Conservation (phyloP, 129 eudicot genomes). For the Flaveria trinervia region DNA sequence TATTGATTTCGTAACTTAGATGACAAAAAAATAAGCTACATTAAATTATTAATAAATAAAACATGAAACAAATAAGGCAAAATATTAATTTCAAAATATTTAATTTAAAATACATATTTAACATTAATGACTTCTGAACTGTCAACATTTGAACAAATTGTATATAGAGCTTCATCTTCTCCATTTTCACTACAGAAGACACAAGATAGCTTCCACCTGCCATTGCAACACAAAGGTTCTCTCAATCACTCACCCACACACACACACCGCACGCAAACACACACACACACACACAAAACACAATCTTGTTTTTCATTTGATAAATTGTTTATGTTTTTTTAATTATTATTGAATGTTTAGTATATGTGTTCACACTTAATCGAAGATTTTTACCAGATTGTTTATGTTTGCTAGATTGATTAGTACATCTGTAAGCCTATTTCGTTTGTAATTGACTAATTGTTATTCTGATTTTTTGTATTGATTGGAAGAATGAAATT, state of each 20-base stretch:
- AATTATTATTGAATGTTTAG: too few species aligned
- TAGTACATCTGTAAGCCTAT: not conserved
- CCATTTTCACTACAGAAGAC: constrained; percentile 13
- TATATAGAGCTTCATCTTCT: constrained; percentile 30
- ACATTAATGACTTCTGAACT: not conserved
- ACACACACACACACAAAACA: not conserved
- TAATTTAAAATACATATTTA: too few species aligned
- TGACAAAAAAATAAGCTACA: too few species aligned
- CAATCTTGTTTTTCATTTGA: not conserved
- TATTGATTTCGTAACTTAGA: too few species aligned
- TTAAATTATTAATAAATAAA: too few species aligned
- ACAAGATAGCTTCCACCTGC: constrained; percentile 49
- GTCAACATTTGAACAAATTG: not conserved
- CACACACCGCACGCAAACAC: too few species aligned
- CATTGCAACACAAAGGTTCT: constrained; percentile 61
- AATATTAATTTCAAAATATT: too few species aligned
- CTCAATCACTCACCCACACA: constrained; percentile 15
- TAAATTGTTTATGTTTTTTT: not conserved
- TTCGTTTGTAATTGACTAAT: not conserved
- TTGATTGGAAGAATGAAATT: constrained; percentile 4
- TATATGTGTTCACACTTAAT: not conserved
- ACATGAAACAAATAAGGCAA: too few species aligned
- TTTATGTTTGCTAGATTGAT: not conserved
- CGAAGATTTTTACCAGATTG: not conserved
- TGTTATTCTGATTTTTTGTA: not conserved